Evolutionary conservation across 1,139 yeast species (phyloP).

Genomic region (Kazachstania sp.): DNA sequence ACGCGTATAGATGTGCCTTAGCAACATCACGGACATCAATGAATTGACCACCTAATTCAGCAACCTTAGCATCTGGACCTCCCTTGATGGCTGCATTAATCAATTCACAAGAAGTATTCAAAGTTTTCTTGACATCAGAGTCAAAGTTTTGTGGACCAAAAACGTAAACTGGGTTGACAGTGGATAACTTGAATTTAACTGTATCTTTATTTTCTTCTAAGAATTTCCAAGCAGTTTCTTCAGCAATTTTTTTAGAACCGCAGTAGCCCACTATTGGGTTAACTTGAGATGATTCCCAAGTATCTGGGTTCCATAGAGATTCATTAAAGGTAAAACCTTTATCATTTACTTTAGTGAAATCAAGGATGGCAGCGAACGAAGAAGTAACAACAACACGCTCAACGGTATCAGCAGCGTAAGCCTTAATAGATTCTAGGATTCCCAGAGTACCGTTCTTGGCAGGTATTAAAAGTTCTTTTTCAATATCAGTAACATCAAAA

Average conservation of each 20-base stretch:
- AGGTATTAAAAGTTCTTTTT: slow-evolving; percentile 39
- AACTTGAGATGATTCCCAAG: slow-evolving; percentile 33
- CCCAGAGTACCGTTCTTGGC: slow-evolving; percentile 44
- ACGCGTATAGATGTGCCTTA: slow-evolving; percentile 18
- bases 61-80: too few species aligned
- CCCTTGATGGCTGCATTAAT: slow-evolving; percentile 11
- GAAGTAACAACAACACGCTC: too few species aligned
- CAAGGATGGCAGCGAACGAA: slow-evolving; percentile 42
- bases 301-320: slow-evolving; percentile 36
- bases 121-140: slow-evolving; percentile 27
- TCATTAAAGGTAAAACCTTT: slow-evolving; percentile 30
- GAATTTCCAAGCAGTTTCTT: slow-evolving; percentile 21
- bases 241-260: too few species aligned
- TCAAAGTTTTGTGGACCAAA: slow-evolving; percentile 35
- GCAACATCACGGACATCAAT: slow-evolving; percentile 22
- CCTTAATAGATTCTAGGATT: slow-evolving; percentile 36
- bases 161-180: slow-evolving; percentile 41
- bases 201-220: slow-evolving; percentile 29
- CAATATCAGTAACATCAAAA: slow-evolving; percentile 30
- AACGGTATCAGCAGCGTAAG: slow-evolving; percentile 42
- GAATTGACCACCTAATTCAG: slow-evolving; percentile 7
- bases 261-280: slow-evolving; percentile 29
- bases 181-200: slow-evolving; percentile 35
- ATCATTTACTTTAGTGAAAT: slow-evolving; percentile 19
- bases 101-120: slow-evolving; percentile 35